phyloP scores from a whole-genome alignment of 495 filamentous ascomycete genomes.

The Aspergillus mulundensis region DNA sequence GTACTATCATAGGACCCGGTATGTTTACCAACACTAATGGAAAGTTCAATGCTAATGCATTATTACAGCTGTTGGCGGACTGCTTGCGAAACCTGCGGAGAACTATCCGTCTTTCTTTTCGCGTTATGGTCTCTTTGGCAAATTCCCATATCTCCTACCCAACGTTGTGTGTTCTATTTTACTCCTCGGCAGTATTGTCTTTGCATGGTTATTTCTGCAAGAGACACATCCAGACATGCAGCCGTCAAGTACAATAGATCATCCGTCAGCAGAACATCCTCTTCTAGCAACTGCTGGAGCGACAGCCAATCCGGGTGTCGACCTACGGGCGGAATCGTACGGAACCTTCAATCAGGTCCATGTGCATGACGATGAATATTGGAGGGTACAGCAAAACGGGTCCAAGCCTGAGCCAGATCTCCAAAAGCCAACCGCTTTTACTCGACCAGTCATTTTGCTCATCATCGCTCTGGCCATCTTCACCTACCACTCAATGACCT shows the following conservation, averaged over 20 bases:
- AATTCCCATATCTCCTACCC: slow-evolving; percentile 77
- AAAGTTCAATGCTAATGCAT: slow-evolving; percentile 17
- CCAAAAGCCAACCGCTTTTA: slow-evolving; percentile 52
- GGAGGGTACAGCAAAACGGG: slow-evolving; percentile 47
- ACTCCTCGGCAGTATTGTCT: slow-evolving; percentile 67
- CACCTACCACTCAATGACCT: slow-evolving; percentile 86
- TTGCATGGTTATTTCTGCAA: slow-evolving; percentile 68
- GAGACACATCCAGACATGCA: slow-evolving; percentile 82
- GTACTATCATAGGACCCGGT: slow-evolving; percentile 75
- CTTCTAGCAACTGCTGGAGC: slow-evolving; percentile 68
- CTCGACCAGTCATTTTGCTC: slow-evolving; percentile 62
- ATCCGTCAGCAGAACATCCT: slow-evolving; percentile 61
- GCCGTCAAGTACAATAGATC: slow-evolving; percentile 50
- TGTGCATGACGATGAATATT: slow-evolving; percentile 44
- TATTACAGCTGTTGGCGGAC: slow-evolving; percentile 62
- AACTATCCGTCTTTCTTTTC: slow-evolving; percentile 64
- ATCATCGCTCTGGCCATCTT: slow-evolving; percentile 73
- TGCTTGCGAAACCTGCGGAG: slow-evolving; percentile 68
- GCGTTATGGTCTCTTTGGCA: slow-evolving; percentile 59
- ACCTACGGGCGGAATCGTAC: slow-evolving; percentile 71
- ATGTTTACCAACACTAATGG: slow-evolving; percentile 12
- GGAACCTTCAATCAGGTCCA: slow-evolving; percentile 67
- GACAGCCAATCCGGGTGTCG: slow-evolving; percentile 63
- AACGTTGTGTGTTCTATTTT: slow-evolving; percentile 72
- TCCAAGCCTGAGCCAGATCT: slow-evolving; percentile 31